phyloP scores from a whole-genome alignment of 2,329 filamentous ascomycete species.

The Talaromyces sp. region DNA sequence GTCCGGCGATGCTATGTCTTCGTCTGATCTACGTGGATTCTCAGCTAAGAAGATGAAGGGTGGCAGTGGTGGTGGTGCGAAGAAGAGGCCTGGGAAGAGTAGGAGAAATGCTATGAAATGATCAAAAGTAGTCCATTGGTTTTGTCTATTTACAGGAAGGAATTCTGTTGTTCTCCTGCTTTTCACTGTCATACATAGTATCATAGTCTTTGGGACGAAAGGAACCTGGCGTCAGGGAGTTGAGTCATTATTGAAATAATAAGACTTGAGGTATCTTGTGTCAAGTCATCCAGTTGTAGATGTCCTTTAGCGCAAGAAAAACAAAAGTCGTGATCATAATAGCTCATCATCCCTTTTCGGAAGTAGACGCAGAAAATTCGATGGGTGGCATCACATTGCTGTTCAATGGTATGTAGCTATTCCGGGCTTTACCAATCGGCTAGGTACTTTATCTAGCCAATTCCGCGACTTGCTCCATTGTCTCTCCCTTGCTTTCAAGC shows the following conservation, averaged over 20 bases:
- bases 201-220: neutral
- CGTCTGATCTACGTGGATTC: slow-evolving; percentile 76
- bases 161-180: neutral
- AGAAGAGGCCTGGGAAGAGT: slow-evolving; percentile 52
- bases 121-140: neutral
- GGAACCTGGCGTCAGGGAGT: slow-evolving; percentile 6
- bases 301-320: neutral
- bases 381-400: too few relatives aligned
- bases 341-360: neutral
- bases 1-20: slow-evolving; percentile 83
- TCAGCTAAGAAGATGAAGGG: slow-evolving; percentile 83
- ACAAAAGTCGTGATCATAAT: slow-evolving; percentile 1
- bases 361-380: neutral
- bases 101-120: slow-evolving; percentile 38
- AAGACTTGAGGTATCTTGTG: neutral
- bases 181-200: slow-evolving; percentile 8
- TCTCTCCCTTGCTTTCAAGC: neutral
- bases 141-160: neutral
- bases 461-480: neutral
- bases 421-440: neutral
- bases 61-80: slow-evolving; percentile 30
- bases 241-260: neutral
- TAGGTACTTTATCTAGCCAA: neutral
- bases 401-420: too few relatives aligned
- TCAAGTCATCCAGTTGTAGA: neutral